Evolutionary conservation across 2,329 filamentous ascomycete species (phyloP).

Genomic region (Diaporthe helianthi): DNA sequence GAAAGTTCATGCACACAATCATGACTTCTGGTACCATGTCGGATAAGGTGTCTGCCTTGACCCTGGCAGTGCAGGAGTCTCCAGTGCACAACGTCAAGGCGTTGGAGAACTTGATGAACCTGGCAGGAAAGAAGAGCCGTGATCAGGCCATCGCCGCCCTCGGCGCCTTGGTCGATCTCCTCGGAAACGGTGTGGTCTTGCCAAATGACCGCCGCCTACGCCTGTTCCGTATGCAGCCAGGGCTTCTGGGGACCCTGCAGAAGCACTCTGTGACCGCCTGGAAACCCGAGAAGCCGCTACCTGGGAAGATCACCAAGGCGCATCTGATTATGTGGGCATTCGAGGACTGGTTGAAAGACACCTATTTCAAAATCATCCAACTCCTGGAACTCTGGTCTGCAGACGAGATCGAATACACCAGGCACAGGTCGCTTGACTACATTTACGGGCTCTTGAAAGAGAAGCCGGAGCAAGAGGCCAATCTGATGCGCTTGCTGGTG

Average conservation of each 20-base stretch:
- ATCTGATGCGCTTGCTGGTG: constrained; percentile 86
- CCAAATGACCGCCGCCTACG: constrained; percentile 83
- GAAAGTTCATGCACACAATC: constrained; percentile 96
- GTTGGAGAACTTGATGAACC: constrained; percentile 79
- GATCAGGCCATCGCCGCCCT: constrained; percentile 93
- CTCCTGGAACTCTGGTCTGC: constrained; percentile 91
- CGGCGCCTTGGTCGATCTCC: constrained; percentile 89
- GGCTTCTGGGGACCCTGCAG: constrained; percentile 74
- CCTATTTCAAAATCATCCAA: constrained; percentile 93
- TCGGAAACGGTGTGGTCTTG: constrained; percentile 86
- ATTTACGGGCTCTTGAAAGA: constrained; percentile 91
- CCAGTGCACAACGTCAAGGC: constrained; percentile 91
- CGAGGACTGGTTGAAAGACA: constrained; percentile 93
- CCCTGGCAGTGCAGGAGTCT: constrained; percentile 93
- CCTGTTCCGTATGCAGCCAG: constrained; percentile 80
- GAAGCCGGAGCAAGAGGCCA: constrained; percentile 97
- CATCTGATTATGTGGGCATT: constrained; percentile 90
- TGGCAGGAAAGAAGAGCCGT: constrained; percentile 93
- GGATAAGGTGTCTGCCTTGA: constrained; percentile 95
- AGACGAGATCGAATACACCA: constrained; percentile 93
- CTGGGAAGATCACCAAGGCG: constrained; percentile 73
- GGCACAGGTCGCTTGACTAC: constrained; percentile 86
- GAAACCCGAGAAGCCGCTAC: constrained; percentile 73
- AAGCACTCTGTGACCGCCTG: constrained; percentile 64
- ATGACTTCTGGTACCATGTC: constrained; percentile 96